Evolutionary conservation across 2,329 filamentous ascomycete genomes (phyloP), one percentile per base, ranked within the genome.

Genomic region (Sporothrix sp.): DNA sequence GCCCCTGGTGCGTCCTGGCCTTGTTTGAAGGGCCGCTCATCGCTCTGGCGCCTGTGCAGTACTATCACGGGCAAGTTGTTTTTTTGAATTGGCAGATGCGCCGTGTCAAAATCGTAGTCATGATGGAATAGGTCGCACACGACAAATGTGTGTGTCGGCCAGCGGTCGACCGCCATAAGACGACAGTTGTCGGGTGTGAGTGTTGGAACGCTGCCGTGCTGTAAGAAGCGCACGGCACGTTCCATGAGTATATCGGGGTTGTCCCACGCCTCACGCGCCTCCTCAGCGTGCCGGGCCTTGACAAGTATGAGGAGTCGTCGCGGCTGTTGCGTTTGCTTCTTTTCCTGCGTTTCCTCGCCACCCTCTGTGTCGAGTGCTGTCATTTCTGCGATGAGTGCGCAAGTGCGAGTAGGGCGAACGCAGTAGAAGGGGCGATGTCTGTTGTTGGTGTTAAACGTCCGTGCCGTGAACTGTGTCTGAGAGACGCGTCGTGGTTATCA

Each of bases 151-250:
- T n/a, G 27, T 32, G 28, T 35, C 28, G 42, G 5, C 42, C 42
- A 45, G 42, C 42, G 42, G 42, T 45, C 28, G 42, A 45, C 42
- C 42, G 42, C 42, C 42, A 45, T 45, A 16, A 45, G 42, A 35
- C 42, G 42, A 45, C 42, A 45, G 42, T 45, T 18, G 16, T 45
- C 28, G 42, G 16, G 42, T 9, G 30, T 33, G 42, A 45, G 42
- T 16, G 33, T 16, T 36, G 33, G 33, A 16, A 36, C 3, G 33
- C 4, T 9, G n/a, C 16, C 40, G 27, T 11, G 40, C 27, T 44
- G 40, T 20, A 44, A 44, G 40, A 44, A 44, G 40, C 27, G 27
- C 27, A 44, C n/a, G 40, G 27, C 40, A 16, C 27, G 40, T 32
- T 20, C 40, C 40, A 44, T 32, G 40, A 44, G 40, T 18, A 32